Evolutionary conservation across 139 green algal species (phyloP), one percentile per base, ranked within the genome.

Genomic region (Coccomyxa sp.): DNA sequence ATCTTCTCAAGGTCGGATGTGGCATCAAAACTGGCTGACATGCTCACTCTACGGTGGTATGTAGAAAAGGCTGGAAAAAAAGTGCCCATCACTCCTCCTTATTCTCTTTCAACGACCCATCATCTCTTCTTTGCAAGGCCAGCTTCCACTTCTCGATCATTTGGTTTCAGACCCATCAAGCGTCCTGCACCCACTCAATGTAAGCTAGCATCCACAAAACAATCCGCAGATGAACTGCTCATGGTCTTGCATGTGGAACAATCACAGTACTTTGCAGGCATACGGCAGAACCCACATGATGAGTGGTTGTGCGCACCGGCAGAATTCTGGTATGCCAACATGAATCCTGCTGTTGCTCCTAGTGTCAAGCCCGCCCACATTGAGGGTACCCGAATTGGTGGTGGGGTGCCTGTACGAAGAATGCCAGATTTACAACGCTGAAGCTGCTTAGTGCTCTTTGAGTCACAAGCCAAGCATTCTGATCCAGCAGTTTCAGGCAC

Each of bases 301-400:
- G 7, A 51, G 38, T 51, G 30, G 10, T 67, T 32, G 13, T 25
- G 15, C 71, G 27, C 25, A 78, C 83, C 79, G 77, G 83, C 60
- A 13, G 79, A 84, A 21, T 80, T 67, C 59, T 83, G 79, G 79
- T 86, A 83, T 23, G 83, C 83, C 71, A 86, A n/a, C 79, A 86
- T 83, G 58, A 86, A 86, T 0, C 83, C 83, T 25, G 31, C 79
- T 58, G 79, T 21, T 13, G 68, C 83, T 67, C 83, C 83, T 38
- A 86, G 83, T 13, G 67, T 78, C 21, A 60, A 67, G 58, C 58
- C 83, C 32, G 75, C 75, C 21, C n/a, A 32, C 17, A 68, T 68
- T 15, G 83, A 84, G 58, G 71, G 79, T 27, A 58, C 60, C 16
- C 77, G 30, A 10, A 85, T 81, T 27, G 25, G 31, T 75, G 51